Evolutionary conservation across 2,329 filamentous ascomycete genomes (phyloP).

Genomic region (Lasiodiplodia citricola): DNA sequence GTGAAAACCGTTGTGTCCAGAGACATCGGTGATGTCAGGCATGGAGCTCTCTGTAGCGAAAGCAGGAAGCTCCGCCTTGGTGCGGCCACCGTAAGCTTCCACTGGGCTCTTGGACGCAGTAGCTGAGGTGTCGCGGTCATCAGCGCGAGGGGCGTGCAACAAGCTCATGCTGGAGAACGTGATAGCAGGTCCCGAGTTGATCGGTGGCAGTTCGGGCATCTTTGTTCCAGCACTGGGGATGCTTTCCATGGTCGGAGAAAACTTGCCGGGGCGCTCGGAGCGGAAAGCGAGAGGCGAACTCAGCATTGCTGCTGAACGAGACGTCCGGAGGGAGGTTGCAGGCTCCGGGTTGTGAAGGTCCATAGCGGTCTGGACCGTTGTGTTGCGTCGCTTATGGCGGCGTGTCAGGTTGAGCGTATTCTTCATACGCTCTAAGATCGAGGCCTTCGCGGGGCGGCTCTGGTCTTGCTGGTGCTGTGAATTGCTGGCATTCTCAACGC

Average conservation of each 20-base stretch:
- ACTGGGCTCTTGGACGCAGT: neutral
- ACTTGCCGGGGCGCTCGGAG: neutral
- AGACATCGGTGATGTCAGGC: neutral
- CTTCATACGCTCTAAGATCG: neutral
- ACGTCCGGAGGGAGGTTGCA: neutral
- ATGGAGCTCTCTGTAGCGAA: neutral
- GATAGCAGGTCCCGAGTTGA: neutral
- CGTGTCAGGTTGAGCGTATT: neutral
- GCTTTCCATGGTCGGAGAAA: neutral
- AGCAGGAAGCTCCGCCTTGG: neutral
- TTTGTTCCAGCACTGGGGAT: neutral
- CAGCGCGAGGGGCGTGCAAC: neutral
- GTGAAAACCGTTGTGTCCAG: constrained; percentile 3
- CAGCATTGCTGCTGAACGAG: neutral
- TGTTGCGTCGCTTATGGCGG: neutral
- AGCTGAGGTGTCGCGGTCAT: neutral
- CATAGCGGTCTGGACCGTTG: neutral
- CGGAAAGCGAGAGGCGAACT: neutral
- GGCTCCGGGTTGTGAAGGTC: neutral
- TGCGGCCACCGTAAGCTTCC: neutral
- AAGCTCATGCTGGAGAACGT: neutral
- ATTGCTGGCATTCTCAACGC: neutral
- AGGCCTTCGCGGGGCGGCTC: neutral
- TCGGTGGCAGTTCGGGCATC: neutral
- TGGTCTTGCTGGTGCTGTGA: neutral